Percentiles rank a stretch among this genome's conserved stretches.
phyloP scores from a whole-genome alignment of 2,329 filamentous ascomycete species.

The Atkinsonella hypoxylon region DNA sequence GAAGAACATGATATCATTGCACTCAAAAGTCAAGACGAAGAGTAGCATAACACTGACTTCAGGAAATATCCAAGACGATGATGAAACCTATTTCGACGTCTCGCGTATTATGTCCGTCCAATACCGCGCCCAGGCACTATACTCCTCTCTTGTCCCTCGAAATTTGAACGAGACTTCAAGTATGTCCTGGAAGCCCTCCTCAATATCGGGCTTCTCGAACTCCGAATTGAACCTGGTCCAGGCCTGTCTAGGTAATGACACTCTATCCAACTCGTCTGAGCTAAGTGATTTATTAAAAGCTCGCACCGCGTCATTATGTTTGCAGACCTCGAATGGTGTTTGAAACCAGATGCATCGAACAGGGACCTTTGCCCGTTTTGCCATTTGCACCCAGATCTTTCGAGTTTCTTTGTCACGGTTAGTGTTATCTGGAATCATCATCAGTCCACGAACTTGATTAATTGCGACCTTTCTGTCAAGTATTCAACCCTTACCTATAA shows the following conservation, averaged over 20 bases:
- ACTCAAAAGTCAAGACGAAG: not conserved
- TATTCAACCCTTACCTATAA: constrained; percentile 50
- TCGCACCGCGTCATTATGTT: constrained; percentile 82
- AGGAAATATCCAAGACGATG: too few relatives aligned
- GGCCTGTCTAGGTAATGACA: constrained; percentile 63
- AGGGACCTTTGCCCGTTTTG: constrained; percentile 55
- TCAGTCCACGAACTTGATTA: not conserved
- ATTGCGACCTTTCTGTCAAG: constrained; percentile 7
- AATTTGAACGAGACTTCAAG: constrained; percentile 65
- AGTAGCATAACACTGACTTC: too few relatives aligned
- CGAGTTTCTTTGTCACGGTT: constrained; percentile 73
- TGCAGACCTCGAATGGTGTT: constrained; percentile 47
- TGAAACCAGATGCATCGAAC: constrained; percentile 83
- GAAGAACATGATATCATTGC: not conserved
- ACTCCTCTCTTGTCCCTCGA: constrained; percentile 55
- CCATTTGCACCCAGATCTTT: constrained; percentile 66
- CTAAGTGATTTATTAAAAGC: constrained; percentile 63
- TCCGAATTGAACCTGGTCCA: constrained; percentile 65
- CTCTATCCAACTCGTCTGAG: constrained; percentile 55
- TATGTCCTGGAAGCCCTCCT: constrained; percentile 80
- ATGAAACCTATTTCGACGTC: not conserved
- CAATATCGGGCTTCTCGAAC: constrained; percentile 57
- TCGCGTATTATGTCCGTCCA: constrained; percentile 45
- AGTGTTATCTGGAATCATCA: constrained; percentile 63
- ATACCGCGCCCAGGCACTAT: constrained; percentile 61